Percentiles rank a stretch among this genome's conserved stretches.
Conservation (phyloP, 2,329 filamentous ascomycete species). For the Cordyceps sp. region DNA sequence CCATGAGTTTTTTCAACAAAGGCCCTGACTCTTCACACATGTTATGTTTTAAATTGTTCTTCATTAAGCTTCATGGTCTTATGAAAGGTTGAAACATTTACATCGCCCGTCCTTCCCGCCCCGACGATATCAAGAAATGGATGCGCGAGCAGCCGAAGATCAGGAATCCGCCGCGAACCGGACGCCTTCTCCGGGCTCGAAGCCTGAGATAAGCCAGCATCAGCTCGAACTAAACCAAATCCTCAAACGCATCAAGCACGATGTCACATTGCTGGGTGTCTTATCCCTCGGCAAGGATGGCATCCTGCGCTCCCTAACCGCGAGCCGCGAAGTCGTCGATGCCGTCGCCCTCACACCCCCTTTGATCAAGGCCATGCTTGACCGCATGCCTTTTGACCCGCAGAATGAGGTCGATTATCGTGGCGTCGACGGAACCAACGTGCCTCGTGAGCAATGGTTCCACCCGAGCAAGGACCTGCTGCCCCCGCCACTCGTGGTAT, state of each 20-base stretch:
- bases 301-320: conserved; percentile 5
- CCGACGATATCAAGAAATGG: background rate
- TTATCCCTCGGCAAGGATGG: conserved; percentile 5
- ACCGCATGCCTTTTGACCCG: conserved; percentile 3
- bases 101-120: background rate
- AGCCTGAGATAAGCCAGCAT: background rate
- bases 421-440: conserved; percentile 4
- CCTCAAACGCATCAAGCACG: background rate
- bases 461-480: conserved; percentile 1
- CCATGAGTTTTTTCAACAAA: too few relatives aligned
- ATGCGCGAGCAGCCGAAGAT: background rate
- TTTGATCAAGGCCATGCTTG: conserved; percentile 6
- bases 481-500: conserved; percentile 1
- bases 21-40: too few relatives aligned
- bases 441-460: conserved; percentile 2
- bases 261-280: conserved; percentile 3
- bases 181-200: background rate
- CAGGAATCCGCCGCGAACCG: background rate
- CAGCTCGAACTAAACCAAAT: background rate
- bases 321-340: conserved; percentile 5
- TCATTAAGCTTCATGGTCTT: too few relatives aligned
- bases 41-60: too few relatives aligned
- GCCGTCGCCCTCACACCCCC: conserved; percentile 3
- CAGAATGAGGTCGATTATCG: conserved; percentile 2
- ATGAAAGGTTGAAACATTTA: background rate